Evolutionary conservation across 148 eudicot species (phyloP).

Genomic region (Fagopyrum esculentum): DNA sequence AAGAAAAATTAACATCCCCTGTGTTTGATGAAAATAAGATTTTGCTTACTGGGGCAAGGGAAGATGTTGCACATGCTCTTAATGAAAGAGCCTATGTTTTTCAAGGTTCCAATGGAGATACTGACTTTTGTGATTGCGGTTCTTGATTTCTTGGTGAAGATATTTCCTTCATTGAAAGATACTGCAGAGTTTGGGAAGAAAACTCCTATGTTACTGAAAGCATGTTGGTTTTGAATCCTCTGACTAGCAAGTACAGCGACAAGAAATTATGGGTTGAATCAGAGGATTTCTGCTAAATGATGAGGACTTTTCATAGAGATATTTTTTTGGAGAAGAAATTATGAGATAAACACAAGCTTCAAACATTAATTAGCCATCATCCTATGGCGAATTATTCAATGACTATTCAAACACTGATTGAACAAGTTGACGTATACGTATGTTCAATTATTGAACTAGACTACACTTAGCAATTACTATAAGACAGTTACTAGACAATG

Average conservation of each 20-base stretch:
- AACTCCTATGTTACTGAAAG: slow-evolving; percentile 85
- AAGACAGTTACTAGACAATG: neutral
- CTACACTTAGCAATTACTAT: neutral
- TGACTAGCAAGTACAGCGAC: slow-evolving; percentile 62
- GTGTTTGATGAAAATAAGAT: too few relatives aligned
- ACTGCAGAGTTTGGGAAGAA: slow-evolving; percentile 85
- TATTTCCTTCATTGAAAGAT: slow-evolving; percentile 72
- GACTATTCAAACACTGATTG: neutral
- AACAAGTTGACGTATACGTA: neutral
- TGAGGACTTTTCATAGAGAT: too few relatives aligned
- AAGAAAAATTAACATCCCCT: too few relatives aligned
- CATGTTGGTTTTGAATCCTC: slow-evolving; percentile 80
- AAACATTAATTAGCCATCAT: neutral
- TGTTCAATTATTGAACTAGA: neutral
- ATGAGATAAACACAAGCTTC: neutral
- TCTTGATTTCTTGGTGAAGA: slow-evolving; percentile 69
- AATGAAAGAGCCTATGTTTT: slow-evolving; percentile 65
- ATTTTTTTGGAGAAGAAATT: too few relatives aligned
- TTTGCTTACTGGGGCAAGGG: too few relatives aligned
- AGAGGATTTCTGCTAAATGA: too few relatives aligned
- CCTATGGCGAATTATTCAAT: neutral
- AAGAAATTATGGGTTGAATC: slow-evolving; percentile 19
- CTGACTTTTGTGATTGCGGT: slow-evolving; percentile 86
- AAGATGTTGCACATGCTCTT: neutral
- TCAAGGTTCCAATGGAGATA: slow-evolving; percentile 76